These are phyloP conservation scores for Sclerotiophoma versabilis DNA, from an alignment of 2,329 filamentous ascomycete species.

Conservation along the genomic window DNA sequence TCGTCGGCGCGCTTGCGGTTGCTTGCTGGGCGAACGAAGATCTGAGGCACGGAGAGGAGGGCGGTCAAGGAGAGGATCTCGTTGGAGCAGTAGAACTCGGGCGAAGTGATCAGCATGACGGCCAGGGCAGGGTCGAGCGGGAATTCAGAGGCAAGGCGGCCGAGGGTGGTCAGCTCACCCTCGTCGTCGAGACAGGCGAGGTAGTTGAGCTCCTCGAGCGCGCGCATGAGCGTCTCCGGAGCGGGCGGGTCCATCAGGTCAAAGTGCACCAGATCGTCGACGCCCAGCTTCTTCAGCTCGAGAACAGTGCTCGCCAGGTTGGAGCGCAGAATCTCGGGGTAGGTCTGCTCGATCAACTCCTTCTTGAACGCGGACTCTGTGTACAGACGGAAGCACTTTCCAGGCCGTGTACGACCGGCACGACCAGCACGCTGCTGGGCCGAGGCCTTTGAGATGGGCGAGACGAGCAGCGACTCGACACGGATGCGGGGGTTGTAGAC, in stretches of 20 bases:
- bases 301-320: constrained; percentile 95
- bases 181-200: constrained; percentile 96
- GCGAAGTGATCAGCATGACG: constrained; percentile 97
- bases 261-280: constrained; percentile 96
- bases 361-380: constrained; percentile 97
- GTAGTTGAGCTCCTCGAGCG: constrained; percentile 96
- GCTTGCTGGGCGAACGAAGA: constrained; percentile 86
- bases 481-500: constrained; percentile 97
- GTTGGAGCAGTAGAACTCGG: constrained; percentile 98
- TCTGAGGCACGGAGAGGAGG: constrained; percentile 90
- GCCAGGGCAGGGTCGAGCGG: constrained; percentile 92
- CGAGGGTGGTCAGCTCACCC: constrained; percentile 86
- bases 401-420: constrained; percentile 97
- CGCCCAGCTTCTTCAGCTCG: constrained; percentile 95
- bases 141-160: constrained; percentile 89
- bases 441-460: constrained; percentile 96
- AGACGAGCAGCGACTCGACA: constrained; percentile 96
- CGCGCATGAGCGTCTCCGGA: constrained; percentile 97
- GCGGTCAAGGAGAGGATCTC: constrained; percentile 96
- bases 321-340: constrained; percentile 93
- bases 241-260: constrained; percentile 98
- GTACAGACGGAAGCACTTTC: constrained; percentile 97
- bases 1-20: constrained; percentile 92
- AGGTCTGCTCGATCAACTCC: constrained; percentile 95
- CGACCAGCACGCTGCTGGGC: constrained; percentile 97